Evolutionary conservation across 345 rosid species (phyloP), one percentile per base, ranked within the genome.

Genomic region (Arabis hirsuta): DNA sequence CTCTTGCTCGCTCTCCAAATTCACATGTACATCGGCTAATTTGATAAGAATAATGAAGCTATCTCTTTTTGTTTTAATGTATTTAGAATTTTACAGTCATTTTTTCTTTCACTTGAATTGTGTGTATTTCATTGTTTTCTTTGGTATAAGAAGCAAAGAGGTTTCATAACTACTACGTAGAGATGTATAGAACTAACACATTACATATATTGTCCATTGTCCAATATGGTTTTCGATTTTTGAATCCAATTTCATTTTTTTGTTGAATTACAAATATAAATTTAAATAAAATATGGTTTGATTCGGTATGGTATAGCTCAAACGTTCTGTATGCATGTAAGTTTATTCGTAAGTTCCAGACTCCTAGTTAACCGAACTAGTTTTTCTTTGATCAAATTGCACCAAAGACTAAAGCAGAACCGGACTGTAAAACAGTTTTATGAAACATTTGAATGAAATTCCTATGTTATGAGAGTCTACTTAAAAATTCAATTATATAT

Each of bases 1-100:
- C 91, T 91, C 86, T 78, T 95, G 81, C 78, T 94, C 4, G 98
- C 97, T 61, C 32, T 89, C 66, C 88, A 92, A 50, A 70, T 94
- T 54, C 98, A 94, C 71, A 62, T 94, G 87, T 91, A 81, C 69
- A 32, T 88, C n/a, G 94, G 88, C 16, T 79, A 27, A 71, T 60
- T 26, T 52, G 5, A 43, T 22, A 11, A 65, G 10, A 2, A 16
- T 9, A 4, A 50, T 10, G 12, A 44, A 41, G 22, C 67, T 66
- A 22, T 59, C 55, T 27, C 9, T 51, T 60, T 34, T 38, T 68
- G 42, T 34, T 16, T 41, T 34, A 10, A 5, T 41, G 6, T 65
- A 2, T 26, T 11, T 27, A 14, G 10, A 31, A 0, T n/a, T 13
- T 44, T 55, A 4, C 48, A 19, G 52, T 62, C 24, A 22, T 2